These are phyloP conservation scores for Tolypocladium amazonense DNA, from an alignment of 2,329 filamentous ascomycete genomes.

Conservation along the genomic window DNA sequence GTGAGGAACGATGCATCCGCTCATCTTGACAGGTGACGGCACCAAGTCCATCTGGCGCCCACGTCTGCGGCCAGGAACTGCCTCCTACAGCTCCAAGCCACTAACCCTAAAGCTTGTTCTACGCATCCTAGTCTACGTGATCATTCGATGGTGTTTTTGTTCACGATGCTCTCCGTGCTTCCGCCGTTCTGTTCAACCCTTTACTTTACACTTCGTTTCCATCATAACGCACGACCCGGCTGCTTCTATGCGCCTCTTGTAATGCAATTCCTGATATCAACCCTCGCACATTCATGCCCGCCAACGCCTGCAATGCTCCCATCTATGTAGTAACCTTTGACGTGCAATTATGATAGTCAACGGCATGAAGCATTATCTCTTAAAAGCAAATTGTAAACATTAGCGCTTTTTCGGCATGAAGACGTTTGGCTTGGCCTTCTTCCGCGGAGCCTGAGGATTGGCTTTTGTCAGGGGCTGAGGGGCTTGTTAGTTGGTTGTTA, in stretches of 20 bases:
- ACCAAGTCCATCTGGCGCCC: neutral
- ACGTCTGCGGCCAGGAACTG: neutral
- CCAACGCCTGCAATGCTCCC: constrained; percentile 1
- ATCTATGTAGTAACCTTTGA: neutral
- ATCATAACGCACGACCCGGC: neutral
- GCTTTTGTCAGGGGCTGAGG: neutral
- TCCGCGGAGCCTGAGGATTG: constrained; percentile 4
- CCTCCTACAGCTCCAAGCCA: neutral
- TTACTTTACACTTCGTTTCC: neutral
- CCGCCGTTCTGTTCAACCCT: neutral
- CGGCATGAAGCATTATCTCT: no score
- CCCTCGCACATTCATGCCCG: neutral
- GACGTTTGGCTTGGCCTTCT: constrained; percentile 10
- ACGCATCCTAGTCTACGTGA: neutral
- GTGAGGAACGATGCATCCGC: no score
- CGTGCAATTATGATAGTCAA: neutral
- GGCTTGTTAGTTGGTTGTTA: neutral
- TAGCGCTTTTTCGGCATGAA: constrained; percentile 12
- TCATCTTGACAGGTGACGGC: neutral
- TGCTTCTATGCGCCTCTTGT: neutral
- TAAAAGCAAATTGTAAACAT: neutral
- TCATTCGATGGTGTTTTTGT: neutral
- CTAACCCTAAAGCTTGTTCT: neutral
- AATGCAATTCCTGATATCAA: neutral
- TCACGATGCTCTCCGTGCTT: neutral